A percentile compares a stretch with the other conserved stretches of the same genome.
Conservation (phyloP, 176 grass and related monocot genomes). For the Phragmites australis region DNA sequence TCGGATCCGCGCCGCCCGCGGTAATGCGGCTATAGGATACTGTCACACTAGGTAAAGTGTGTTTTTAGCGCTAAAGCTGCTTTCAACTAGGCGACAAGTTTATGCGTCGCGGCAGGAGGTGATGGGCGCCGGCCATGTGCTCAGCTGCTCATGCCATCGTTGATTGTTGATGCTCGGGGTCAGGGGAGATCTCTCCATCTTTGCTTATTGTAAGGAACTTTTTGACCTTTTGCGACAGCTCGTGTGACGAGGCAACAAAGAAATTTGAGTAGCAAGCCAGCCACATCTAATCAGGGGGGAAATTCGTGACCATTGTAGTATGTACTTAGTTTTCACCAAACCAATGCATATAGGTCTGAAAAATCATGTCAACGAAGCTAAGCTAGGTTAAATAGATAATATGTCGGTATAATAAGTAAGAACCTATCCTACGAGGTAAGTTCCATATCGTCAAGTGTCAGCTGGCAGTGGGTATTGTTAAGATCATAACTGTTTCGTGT, state of each 20-base stretch:
- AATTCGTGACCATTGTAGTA: too few relatives aligned
- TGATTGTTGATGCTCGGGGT: not conserved
- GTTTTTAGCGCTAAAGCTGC: not conserved
- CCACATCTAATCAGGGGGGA: too few relatives aligned
- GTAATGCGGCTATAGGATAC: not conserved
- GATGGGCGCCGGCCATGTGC: slow-evolving; percentile 9
- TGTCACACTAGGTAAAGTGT: not conserved
- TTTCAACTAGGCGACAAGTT: slow-evolving; percentile 23
- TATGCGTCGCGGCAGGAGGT: not conserved
- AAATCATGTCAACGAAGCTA: too few relatives aligned
- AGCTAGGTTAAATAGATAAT: too few relatives aligned
- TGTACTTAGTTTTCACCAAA: too few relatives aligned
- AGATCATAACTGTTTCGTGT: too few relatives aligned
- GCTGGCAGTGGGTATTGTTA: too few relatives aligned
- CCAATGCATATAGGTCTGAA: too few relatives aligned
- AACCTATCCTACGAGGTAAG: too few relatives aligned
- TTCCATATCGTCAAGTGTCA: too few relatives aligned
- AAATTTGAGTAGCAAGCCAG: too few relatives aligned
- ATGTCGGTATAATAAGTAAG: too few relatives aligned
- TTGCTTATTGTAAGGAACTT: not conserved
- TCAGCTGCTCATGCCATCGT: not conserved
- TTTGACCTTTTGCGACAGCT: not conserved
- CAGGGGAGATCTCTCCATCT: not conserved
- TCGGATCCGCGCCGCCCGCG: not conserved
- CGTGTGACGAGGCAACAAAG: not conserved